Base-by-base conservation (phyloP, 257 asterid genomes). In the Parsonsia alboflavescens region DNA sequence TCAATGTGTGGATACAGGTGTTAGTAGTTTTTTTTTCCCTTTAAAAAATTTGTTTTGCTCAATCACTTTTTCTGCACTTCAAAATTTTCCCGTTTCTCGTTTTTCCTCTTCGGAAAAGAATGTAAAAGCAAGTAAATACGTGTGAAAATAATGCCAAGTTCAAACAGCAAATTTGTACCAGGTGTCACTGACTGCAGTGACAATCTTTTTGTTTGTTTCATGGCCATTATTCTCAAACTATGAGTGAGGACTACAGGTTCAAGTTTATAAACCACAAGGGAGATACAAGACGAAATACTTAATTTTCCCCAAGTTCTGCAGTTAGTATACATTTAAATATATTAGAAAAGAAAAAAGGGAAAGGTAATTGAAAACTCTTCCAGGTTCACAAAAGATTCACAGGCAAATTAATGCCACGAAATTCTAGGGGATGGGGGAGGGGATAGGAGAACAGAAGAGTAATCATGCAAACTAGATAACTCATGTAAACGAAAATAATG, bases 351-450 rank as follows among this genome's bases (percentile, higher is more conserved):
- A 33, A 33, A 1, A 33, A 33, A 68, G 30, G 44, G 28, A 42
- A 19, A 8, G 28, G 52, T 21, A 68, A 33, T 33, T 33, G 41
- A 68, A 68, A n/a, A 42, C 62, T 66, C 61, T 26, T 44, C 61
- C 39, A 21, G 59, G 19, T 76, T 49, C 75, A 76, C 62, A 48
- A 33, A 49, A 75, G 50, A 65, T 68, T 68, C 41, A 58, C 41
- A 58, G 50, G 75, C 61, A 44, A 41, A 69, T 41, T 44, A 50
- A 50, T 0, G 74, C 73, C 49, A 0, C 17, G 6, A 30, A 62
- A 65, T 30, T 52, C 15, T 16, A 75, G 21, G 42, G 16, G 5
- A 12, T 6, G 9, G 16, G 67, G 67, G 24, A 33, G 2, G 21
- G 10, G 11, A 11, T 5, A 45, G 62, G 4, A 57, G 22, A 69